These are phyloP conservation scores for Neonectria coccinea DNA, from an alignment of 2,329 filamentous ascomycete species.

Conservation along the genomic window DNA sequence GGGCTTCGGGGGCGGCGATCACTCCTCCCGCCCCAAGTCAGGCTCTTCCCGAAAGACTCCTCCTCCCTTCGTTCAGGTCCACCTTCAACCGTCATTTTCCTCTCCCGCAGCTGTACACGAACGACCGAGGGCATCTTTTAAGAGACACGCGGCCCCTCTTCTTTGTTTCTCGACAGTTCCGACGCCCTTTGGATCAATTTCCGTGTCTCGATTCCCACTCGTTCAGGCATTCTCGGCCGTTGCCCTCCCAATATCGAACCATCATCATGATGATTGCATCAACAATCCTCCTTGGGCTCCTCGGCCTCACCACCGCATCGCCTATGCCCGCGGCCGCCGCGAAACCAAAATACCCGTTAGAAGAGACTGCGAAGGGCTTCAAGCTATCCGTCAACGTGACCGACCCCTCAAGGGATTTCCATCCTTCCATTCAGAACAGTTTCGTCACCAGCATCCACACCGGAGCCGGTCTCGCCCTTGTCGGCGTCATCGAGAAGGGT, in stretches of 20 bases:
- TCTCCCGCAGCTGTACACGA: conserved; percentile 9
- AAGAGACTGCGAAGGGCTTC: conserved; percentile 50
- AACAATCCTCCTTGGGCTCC: conserved; percentile 41
- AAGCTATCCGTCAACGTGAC: conserved; percentile 60
- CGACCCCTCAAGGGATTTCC: conserved; percentile 54
- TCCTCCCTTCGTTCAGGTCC: not conserved
- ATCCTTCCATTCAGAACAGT: conserved; percentile 55
- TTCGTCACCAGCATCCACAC: conserved; percentile 57
- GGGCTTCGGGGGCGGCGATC: conserved; percentile 18
- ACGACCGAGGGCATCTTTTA: conserved; percentile 13
- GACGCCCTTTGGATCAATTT: not conserved
- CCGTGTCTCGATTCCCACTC: not conserved
- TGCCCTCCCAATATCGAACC: not conserved
- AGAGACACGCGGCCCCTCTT: not conserved
- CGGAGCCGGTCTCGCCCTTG: conserved; percentile 56
- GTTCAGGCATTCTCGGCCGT: not conserved
- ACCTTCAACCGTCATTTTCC: conserved; percentile 10
- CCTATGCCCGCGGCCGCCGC: conserved; percentile 27
- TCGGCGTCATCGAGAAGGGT: conserved; percentile 48
- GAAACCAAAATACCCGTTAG: conserved; percentile 32
- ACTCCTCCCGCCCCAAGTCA: not conserved
- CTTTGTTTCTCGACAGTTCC: conserved; percentile 8
- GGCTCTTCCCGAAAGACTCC: not conserved
- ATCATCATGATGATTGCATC: conserved; percentile 39
- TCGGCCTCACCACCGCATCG: conserved; percentile 42